Evolutionary conservation across 202 grass and related monocot species (phyloP).

Genomic region (Zoysia matrella): DNA sequence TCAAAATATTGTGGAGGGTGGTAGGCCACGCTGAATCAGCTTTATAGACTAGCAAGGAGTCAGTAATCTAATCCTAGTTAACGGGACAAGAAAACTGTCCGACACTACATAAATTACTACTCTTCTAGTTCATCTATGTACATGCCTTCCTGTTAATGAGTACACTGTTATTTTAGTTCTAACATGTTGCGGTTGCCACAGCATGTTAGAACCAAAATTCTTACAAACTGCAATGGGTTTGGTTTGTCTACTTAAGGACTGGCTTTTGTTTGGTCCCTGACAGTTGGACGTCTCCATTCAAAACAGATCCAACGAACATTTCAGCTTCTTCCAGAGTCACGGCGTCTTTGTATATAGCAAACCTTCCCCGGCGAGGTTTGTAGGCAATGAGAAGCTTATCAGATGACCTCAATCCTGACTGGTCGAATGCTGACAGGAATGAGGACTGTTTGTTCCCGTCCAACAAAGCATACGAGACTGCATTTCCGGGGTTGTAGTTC

Average conservation of each 20-base stretch:
- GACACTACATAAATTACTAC: constrained; percentile 12
- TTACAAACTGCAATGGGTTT: neutral
- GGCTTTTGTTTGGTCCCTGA: constrained; percentile 55
- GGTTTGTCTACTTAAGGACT: constrained; percentile 51
- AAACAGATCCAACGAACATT: constrained; percentile 72
- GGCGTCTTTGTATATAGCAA: constrained; percentile 45
- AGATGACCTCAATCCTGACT: constrained; percentile 55
- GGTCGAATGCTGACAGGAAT: constrained; percentile 70
- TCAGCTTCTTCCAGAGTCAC: constrained; percentile 81
- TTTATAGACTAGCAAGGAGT: neutral
- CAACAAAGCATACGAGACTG: constrained; percentile 62
- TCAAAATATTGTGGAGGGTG: too few relatives aligned
- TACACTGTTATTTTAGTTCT: neutral
- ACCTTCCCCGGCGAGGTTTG: constrained; percentile 72
- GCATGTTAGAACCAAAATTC: neutral
- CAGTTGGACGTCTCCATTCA: constrained; percentile 82
- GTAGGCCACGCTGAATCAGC: too few relatives aligned
- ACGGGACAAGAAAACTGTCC: constrained; percentile 13
- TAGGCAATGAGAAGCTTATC: constrained; percentile 78
- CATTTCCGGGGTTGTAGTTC: constrained; percentile 42
- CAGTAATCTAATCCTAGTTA: neutral
- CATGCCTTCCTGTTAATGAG: constrained; percentile 11
- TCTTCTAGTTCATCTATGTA: constrained; percentile 40
- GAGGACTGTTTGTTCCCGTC: constrained; percentile 69
- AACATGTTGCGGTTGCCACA: too few relatives aligned